Percentiles rank a stretch among this genome's conserved stretches.
These are phyloP conservation scores for Naganishia vaughanmartiniae DNA, from an alignment of 768 basidiomycete genomes.

Conservation along the genomic window DNA sequence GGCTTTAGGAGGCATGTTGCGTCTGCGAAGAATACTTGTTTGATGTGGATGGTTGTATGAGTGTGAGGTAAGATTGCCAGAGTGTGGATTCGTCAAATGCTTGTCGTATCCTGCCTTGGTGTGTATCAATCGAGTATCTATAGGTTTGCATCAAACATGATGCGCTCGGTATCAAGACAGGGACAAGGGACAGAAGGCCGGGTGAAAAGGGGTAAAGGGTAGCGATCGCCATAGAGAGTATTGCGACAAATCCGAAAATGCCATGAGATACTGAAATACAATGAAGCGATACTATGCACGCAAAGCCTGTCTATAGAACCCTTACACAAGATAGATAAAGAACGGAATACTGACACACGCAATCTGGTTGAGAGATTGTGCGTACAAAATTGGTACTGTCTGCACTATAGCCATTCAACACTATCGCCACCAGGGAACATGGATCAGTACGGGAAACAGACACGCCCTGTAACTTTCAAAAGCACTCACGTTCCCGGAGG, in stretches of 20 bases:
- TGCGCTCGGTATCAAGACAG: no score
- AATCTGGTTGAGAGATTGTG: constrained; percentile 15
- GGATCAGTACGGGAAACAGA: background rate
- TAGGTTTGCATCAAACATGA: no score
- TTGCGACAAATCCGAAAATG: background rate
- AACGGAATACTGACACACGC: background rate
- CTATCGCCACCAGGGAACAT: constrained; percentile 15
- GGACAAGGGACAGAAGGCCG: no score
- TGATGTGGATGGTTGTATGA: no score
- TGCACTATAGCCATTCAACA: constrained; percentile 40
- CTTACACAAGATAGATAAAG: constrained; percentile 22
- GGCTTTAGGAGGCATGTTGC: constrained; percentile 16
- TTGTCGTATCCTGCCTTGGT: no score
- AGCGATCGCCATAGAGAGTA: background rate
- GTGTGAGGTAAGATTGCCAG: no score
- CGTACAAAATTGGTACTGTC: background rate
- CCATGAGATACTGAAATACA: constrained; percentile 1
- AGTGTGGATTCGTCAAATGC: no score
- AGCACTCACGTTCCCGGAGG: constrained; percentile 68
- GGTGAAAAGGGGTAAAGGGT: background rate
- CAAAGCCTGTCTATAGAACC: constrained; percentile 14
- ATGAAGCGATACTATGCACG: constrained; percentile 4
- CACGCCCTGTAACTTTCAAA: background rate
- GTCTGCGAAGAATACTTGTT: background rate
- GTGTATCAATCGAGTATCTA: no score